Base-by-base conservation (phyloP, 805 yeast species). In the Wickerhamiella hasegawae region DNA sequence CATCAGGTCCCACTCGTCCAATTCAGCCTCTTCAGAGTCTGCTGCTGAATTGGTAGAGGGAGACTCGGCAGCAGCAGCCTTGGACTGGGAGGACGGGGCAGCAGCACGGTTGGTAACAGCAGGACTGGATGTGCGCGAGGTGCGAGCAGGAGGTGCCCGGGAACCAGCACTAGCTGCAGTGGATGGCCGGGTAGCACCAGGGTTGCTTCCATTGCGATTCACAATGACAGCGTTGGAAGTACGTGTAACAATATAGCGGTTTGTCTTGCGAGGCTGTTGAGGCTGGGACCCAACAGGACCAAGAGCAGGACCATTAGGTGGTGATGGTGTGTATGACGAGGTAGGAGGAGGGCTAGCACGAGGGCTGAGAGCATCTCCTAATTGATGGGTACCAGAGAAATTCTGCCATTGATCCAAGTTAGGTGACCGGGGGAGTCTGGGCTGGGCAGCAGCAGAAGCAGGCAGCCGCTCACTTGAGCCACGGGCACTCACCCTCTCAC, bases 1-100 rank as follows among this genome's bases (percentile, higher is more conserved):
- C 45, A 44, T 45, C 25, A 41, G 40, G 33, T 57, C 59, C 57
- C 58, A 55, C 15, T 54, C 59, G 19, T 43, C 44, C 25, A 44
- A 35, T n/a, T n/a, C n/a, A 5, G 40, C 42, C 14, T 25, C 37
- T 2, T 43, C 45, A 18, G 25, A 32, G 21, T 42, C 48, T n/a
- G n/a, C n/a, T n/a, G n/a, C n/a, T n/a, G n/a, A n/a, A n/a, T n/a
- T n/a, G n/a, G n/a, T n/a, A n/a, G n/a, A n/a, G n/a, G n/a, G n/a
- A n/a, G n/a, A n/a, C n/a, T n/a, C n/a, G n/a, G n/a, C n/a, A n/a
- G n/a, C n/a, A n/a, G n/a, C n/a, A n/a, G n/a, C n/a, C n/a, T n/a
- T n/a, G n/a, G n/a, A n/a, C n/a, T n/a, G n/a, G n/a, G n/a, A n/a
- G n/a, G n/a, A n/a, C n/a, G n/a, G n/a, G n/a, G n/a, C n/a, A n/a